A percentile compares a stretch with the other conserved stretches of the same genome.
Evolutionary conservation across 1,284 basidiomycete genomes (phyloP).

Genomic region (Sporisorium scitamineum): DNA sequence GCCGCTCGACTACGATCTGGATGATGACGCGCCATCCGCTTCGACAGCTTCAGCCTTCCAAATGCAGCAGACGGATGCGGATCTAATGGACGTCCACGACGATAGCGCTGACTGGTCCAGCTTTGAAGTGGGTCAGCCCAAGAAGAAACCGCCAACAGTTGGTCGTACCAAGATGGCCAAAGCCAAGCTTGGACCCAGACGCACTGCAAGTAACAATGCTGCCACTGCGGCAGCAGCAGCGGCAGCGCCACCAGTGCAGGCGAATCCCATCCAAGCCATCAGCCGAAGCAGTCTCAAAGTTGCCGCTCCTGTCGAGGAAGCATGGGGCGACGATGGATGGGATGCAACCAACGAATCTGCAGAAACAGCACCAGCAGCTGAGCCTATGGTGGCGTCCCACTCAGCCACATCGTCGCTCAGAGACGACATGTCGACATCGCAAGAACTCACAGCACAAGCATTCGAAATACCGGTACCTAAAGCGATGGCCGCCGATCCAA

Average conservation of each 20-base stretch:
- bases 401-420: constrained; percentile 4
- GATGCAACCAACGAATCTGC: constrained; percentile 5
- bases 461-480: constrained; percentile 28
- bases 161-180: constrained; percentile 38
- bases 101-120: constrained; percentile 60
- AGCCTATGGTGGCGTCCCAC: constrained; percentile 1
- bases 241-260: constrained; percentile 8
- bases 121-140: constrained; percentile 52
- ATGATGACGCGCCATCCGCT: constrained; percentile 28
- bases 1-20: constrained; percentile 41
- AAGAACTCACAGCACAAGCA: constrained; percentile 43
- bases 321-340: constrained; percentile 50
- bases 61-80: constrained; percentile 11
- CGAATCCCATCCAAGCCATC: constrained; percentile 38
- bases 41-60: constrained; percentile 37
- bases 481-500: constrained; percentile 1
- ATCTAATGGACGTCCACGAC: constrained; percentile 62
- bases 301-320: constrained; percentile 23
- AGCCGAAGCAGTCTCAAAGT: constrained; percentile 45
- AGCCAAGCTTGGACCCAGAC: constrained; percentile 39
- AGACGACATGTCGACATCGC: constrained; percentile 21
- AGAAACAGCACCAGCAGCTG: neutral
- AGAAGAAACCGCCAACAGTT: constrained; percentile 32
- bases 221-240: constrained; percentile 14
- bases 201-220: constrained; percentile 24